Conservation (phyloP, 164 flowering plant genomes). For the Platanus orientalis region DNA sequence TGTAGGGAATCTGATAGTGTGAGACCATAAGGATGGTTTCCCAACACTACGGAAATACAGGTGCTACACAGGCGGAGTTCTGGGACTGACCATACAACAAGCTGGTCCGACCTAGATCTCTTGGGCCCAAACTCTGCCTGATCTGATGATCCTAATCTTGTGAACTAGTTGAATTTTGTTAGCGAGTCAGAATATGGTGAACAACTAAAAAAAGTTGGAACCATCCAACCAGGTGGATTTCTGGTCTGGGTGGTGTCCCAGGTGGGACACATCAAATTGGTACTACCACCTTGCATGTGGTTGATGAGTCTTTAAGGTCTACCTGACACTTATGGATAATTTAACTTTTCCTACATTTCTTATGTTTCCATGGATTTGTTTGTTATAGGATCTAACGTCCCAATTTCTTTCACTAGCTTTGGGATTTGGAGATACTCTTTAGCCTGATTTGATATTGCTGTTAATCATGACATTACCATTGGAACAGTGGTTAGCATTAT, state of each 20-base stretch:
- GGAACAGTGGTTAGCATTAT: constrained; percentile 59
- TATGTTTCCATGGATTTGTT: not conserved
- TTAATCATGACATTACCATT: constrained; percentile 59
- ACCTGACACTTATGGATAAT: not conserved
- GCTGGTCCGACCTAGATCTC: not conserved
- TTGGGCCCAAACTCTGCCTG: constrained; percentile 2
- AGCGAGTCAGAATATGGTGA: not conserved
- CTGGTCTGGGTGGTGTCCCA: not conserved
- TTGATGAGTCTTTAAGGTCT: not conserved
- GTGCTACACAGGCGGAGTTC: not conserved
- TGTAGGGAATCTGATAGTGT: not conserved
- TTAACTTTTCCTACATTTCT: too few relatives aligned
- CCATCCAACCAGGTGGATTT: not conserved
- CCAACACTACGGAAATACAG: not conserved
- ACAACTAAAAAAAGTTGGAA: not conserved
- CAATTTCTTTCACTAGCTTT: constrained; percentile 37
- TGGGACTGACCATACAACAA: not conserved
- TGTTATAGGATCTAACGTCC: not conserved
- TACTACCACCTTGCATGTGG: not conserved
- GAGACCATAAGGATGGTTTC: not conserved
- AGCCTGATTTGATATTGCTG: constrained; percentile 81
- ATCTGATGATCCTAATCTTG: not conserved
- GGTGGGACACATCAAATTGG: not conserved
- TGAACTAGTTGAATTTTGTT: not conserved
- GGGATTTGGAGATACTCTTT: constrained; percentile 80